Base-by-base conservation (phyloP, 352 stramenopile genomes). In the Phytopythium montanum region DNA sequence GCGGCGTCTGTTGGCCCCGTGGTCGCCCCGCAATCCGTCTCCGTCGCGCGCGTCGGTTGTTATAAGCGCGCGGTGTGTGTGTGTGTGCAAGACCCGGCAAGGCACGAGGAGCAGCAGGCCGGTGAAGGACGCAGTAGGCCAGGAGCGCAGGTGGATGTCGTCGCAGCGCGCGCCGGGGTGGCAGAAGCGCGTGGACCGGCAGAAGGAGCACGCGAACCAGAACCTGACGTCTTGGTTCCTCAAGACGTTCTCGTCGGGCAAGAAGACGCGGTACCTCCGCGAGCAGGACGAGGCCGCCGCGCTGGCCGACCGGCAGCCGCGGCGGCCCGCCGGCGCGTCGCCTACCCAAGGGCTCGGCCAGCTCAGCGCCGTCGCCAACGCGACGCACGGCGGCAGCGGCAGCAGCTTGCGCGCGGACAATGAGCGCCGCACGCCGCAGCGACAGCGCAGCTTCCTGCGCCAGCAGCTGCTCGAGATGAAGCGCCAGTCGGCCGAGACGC, bases 401-500 rank as follows among this genome's bases (percentile, higher is more conserved):
- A 60, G 61, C 9, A 66, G 61, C 3, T 61, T 59, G 8, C 66
- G 65, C 0, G 62, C 62, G 39, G 68, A 76, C 48, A 44, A 56
- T 21, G 41, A 56, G 9, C 67, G 57, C 1, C 56, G 68, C 18
- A 79, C 73, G 28, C 71, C 79, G 51, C 70, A 85, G 73, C 64
- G 76, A 0, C 81, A 91, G 70, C 69, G 75, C 44, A 91, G 79
- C 54, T 91, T 88, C 38, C 34, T 91, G 46, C 75, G 79, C 14
- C 72, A 79, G 46, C 79, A 91, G 59, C 66, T 91, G 19, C 64
- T 86, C 38, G 81, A 91, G 66, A 91, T 91, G 81, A 91, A 91
- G 74, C 69, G 76, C 31, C 73, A 88, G 51, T 89, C 79, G 31
- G 75, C 77, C 9, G 81, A 88, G 46, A 69, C 76, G 46, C 52